Evolutionary conservation across 2,329 filamentous ascomycete genomes (phyloP).

Genomic region (Botrytis elliptica): DNA sequence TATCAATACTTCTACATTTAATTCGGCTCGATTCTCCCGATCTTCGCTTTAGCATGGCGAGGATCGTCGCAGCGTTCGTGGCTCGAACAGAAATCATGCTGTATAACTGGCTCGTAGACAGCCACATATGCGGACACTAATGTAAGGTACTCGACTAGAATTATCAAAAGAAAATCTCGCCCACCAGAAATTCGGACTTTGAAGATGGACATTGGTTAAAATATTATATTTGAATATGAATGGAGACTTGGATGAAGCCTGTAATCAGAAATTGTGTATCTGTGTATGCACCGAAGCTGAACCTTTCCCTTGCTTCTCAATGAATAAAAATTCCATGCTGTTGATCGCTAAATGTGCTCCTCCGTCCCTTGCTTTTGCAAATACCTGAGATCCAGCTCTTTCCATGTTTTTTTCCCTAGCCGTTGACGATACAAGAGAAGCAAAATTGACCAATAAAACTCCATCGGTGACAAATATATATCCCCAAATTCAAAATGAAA

Average conservation of each 20-base stretch:
- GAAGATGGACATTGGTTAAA: neutral
- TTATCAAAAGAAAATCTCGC: neutral
- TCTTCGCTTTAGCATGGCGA: neutral
- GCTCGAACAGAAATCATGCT: neutral
- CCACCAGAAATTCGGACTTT: neutral
- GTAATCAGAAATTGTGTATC: neutral
- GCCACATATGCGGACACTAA: neutral
- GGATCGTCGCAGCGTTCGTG: neutral
- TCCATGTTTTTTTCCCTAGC: neutral
- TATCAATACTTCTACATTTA: neutral
- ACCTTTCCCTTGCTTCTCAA: neutral
- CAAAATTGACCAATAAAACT: neutral
- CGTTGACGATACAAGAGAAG: neutral
- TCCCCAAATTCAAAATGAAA: neutral
- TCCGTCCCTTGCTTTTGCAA: conserved; percentile 4
- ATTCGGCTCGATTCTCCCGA: neutral
- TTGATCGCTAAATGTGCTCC: conserved; percentile 8
- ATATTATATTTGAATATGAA: neutral
- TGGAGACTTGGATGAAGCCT: neutral
- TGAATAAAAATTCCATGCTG: neutral
- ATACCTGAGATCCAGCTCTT: conserved; percentile 13
- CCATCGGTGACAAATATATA: neutral
- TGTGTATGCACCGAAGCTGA: neutral
- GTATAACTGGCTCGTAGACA: neutral
- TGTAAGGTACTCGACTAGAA: neutral